Evolutionary conservation across 805 yeast species (phyloP), one percentile per base, ranked within the genome.

Genomic region (Saturnispora dispora): DNA sequence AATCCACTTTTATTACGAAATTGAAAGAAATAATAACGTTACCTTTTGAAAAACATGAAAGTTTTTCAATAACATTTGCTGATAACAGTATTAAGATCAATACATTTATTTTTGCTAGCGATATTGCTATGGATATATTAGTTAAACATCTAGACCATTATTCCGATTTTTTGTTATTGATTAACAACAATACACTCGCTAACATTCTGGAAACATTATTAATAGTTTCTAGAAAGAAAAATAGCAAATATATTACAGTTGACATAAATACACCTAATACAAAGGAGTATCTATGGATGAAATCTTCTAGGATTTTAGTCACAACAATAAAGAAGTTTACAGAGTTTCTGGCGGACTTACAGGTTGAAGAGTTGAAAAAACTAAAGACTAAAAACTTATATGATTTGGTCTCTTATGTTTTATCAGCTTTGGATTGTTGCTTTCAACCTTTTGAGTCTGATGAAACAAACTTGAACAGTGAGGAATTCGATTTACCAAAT

Each of bases 61-160:
- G 81, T 51, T 83, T 84, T 41, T 73, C 76, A 48, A 74, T 71
- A 52, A 83, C 83, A 58, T 62, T 84, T 25, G 66, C 65, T 4
- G 55, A 62, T 7, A 59, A 63, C 67, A 64, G 67, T 68, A 59
- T 57, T 56, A 41, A 77, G 47, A 74, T 83, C 30, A 87, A 90
- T 3, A 74, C 85, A 0, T 85, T 85, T 58, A 72, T 78, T 30
- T 81, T 86, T 0, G 67, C 81, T 1, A 76, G 89, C 57, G 74
- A 73, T 48, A 58, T 61, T 17, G 71, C 84, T 0, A 66, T 78
- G 45, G 63, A 64, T 6, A 53, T 75, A 15, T 58, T 84, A n/a
- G 54, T 59, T 2, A 53, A 55, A 1, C 72, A 72, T 39, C 49
- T 84, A n/a, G 55, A 58, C 2, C 36, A 52, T 0, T 53, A 66